Percentiles rank a stretch among this genome's conserved stretches.
Conservation (phyloP, 805 yeast genomes). For the Brettanomyces sp. region DNA sequence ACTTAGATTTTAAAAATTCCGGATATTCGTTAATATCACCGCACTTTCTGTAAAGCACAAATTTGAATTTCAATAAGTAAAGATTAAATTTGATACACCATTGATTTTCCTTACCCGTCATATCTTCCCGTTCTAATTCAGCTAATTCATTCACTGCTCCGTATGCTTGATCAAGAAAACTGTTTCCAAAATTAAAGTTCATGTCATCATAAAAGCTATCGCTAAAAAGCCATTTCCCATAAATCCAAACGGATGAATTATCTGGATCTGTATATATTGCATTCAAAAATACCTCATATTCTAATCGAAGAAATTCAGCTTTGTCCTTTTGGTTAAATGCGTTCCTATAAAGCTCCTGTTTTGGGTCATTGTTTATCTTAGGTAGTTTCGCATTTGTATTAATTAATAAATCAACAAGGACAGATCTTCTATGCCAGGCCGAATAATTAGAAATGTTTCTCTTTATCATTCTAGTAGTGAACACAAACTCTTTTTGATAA, state of each 20-base stretch:
- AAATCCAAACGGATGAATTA: slow-evolving; percentile 90
- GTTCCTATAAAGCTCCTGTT: slow-evolving; percentile 8
- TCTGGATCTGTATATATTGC: slow-evolving; percentile 91
- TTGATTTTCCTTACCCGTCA: slow-evolving; percentile 42
- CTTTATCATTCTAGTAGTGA: slow-evolving; percentile 71
- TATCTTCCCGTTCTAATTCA: slow-evolving; percentile 63
- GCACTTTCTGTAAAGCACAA: slow-evolving; percentile 6
- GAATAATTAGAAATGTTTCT: slow-evolving; percentile 85
- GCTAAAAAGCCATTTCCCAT: slow-evolving; percentile 68
- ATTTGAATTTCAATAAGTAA: slow-evolving; percentile 34
- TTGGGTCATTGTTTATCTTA: slow-evolving; percentile 4
- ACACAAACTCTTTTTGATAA: slow-evolving; percentile 51
- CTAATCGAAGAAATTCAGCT: slow-evolving; percentile 35
- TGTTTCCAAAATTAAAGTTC: slow-evolving; percentile 22
- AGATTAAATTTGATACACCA: slow-evolving; percentile 66
- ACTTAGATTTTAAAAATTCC: slow-evolving; percentile 10
- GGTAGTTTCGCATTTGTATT: slow-evolving; percentile 9
- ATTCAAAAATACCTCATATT: slow-evolving; percentile 60
- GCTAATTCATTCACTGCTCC: slow-evolving; percentile 50
- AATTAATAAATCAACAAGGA: slow-evolving; percentile 49
- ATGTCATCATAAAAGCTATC: slow-evolving; percentile 30
- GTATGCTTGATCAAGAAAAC: slow-evolving; percentile 37
- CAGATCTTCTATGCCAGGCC: slow-evolving; percentile 90
- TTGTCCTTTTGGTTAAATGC: slow-evolving; percentile 12
- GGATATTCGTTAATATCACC: slow-evolving; percentile 7